Percentiles rank a stretch among this genome's conserved stretches.
Evolutionary conservation across 768 basidiomycete species (phyloP).

Genomic region (Leccinum aurantiacum): DNA sequence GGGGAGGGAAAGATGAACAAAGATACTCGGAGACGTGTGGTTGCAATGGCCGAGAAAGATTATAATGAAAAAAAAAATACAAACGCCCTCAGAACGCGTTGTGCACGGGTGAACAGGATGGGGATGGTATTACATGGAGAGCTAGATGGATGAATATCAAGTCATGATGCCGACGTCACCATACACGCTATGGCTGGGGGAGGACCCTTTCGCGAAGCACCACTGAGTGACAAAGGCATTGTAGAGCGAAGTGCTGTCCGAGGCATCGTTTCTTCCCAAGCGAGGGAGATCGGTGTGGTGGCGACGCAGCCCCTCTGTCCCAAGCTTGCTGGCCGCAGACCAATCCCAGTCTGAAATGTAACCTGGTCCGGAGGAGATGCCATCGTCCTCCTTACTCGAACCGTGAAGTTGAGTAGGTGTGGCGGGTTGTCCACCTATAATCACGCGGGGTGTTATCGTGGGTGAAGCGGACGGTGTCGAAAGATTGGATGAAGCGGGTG

Average conservation of each 20-base stretch:
- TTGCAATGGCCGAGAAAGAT: background rate
- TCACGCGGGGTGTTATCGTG: constrained; percentile 20
- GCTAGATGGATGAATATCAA: constrained; percentile 3
- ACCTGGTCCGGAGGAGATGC: background rate
- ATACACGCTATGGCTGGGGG: constrained; percentile 20
- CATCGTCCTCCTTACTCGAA: background rate
- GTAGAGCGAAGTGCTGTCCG: constrained; percentile 41
- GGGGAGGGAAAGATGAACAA: background rate
- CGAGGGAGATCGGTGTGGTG: constrained; percentile 2
- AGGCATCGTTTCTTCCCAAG: constrained; percentile 13
- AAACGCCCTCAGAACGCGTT: background rate
- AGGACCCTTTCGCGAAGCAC: constrained; percentile 60
- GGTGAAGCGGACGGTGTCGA: constrained; percentile 28
- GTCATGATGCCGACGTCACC: constrained; percentile 19
- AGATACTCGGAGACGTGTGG: background rate
- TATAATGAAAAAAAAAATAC: background rate
- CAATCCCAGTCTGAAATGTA: constrained; percentile 27
- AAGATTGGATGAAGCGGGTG: constrained; percentile 29
- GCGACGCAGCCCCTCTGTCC: background rate
- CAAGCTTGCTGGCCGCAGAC: constrained; percentile 9
- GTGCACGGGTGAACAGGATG: background rate
- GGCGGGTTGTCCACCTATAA: constrained; percentile 29
- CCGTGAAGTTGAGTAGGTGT: constrained; percentile 2
- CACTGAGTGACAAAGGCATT: constrained; percentile 64
- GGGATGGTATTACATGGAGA: background rate